A percentile compares a stretch with the other conserved stretches of the same genome.
These are phyloP conservation scores for Pseudocercospora fijiensis DNA, from an alignment of 2,329 filamentous ascomycete genomes.

Conservation along the genomic window DNA sequence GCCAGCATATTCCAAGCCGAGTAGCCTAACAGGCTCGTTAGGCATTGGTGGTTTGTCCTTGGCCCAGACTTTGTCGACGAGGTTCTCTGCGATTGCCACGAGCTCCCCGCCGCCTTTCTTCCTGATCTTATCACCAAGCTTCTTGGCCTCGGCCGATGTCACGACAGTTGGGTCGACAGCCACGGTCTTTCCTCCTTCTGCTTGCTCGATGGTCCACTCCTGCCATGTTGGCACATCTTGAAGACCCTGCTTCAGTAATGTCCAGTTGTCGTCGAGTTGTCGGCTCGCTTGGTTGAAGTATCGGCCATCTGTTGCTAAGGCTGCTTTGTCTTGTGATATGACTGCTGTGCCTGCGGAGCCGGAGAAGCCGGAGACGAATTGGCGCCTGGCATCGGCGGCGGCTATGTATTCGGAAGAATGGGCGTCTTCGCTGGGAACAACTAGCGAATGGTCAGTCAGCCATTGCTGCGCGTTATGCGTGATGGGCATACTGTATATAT, in stretches of 20 bases:
- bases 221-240: conserved; percentile 96
- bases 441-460: conserved; percentile 54
- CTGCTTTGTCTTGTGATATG: conserved; percentile 80
- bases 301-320: conserved; percentile 88
- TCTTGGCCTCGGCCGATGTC: conserved; percentile 68
- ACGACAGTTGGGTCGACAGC: conserved; percentile 89
- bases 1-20: conserved; percentile 72
- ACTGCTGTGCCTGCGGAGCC: conserved; percentile 93
- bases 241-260: conserved; percentile 84
- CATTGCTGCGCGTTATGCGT: conserved; percentile 24
- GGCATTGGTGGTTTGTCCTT: conserved; percentile 70
- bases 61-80: conserved; percentile 91
- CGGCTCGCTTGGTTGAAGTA: conserved; percentile 97
- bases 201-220: conserved; percentile 86
- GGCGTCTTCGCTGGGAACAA: conserved; percentile 94
- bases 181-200: conserved; percentile 79
- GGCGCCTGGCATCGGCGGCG: conserved; percentile 86
- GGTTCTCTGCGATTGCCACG: conserved; percentile 72
- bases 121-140: conserved; percentile 80
- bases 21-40: conserved; percentile 70
- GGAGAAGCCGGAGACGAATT: conserved; percentile 89
- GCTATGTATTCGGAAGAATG: conserved; percentile 98
- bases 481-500: conserved; percentile 74
- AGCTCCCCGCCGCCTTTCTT: conserved; percentile 79
- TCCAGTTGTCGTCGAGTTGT: conserved; percentile 90